These are phyloP conservation scores for Rhodotorula diobovata DNA, from an alignment of 768 basidiomycete genomes.

Conservation along the genomic window DNA sequence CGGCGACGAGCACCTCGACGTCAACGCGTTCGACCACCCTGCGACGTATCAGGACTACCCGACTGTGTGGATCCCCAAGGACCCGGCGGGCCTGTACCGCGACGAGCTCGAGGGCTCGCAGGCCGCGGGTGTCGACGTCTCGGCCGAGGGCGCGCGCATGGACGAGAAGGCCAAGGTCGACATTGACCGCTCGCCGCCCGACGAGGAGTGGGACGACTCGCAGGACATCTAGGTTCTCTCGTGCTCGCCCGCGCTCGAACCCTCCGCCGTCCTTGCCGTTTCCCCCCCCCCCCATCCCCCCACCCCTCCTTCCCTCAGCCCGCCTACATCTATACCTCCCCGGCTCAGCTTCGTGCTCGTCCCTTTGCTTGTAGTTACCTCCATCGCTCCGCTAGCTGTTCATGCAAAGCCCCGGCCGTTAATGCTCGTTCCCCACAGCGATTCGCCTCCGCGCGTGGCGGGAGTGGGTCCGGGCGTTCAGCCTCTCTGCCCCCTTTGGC, in stretches of 20 bases:
- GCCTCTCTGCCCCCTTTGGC: too few relatives aligned
- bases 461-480: too few relatives aligned
- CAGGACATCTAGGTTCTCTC: conserved; percentile 3
- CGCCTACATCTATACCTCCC: too few relatives aligned
- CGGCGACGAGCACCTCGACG: conserved; percentile 45
- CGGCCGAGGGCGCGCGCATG: conserved; percentile 50
- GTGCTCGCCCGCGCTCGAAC: too few relatives aligned
- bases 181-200: conserved; percentile 49
- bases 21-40: conserved; percentile 71
- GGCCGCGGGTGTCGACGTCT: conserved; percentile 44
- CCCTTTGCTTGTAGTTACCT: too few relatives aligned
- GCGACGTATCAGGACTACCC: conserved; percentile 63
- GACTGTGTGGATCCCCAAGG: conserved; percentile 77
- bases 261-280: too few relatives aligned
- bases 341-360: too few relatives aligned
- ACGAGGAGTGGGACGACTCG: conserved; percentile 54
- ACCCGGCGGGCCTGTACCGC: conserved; percentile 60
- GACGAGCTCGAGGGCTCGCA: conserved; percentile 61
- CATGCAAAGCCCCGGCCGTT: too few relatives aligned
- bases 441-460: too few relatives aligned
- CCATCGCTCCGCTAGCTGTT: too few relatives aligned
- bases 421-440: too few relatives aligned
- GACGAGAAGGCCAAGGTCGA: conserved; percentile 61
- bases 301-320: too few relatives aligned
- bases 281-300: not conserved